Percentiles rank a stretch among this genome's conserved stretches.
Evolutionary conservation across 176 grass and related monocot species (phyloP).

Genomic region (Neostapfia colusana): DNA sequence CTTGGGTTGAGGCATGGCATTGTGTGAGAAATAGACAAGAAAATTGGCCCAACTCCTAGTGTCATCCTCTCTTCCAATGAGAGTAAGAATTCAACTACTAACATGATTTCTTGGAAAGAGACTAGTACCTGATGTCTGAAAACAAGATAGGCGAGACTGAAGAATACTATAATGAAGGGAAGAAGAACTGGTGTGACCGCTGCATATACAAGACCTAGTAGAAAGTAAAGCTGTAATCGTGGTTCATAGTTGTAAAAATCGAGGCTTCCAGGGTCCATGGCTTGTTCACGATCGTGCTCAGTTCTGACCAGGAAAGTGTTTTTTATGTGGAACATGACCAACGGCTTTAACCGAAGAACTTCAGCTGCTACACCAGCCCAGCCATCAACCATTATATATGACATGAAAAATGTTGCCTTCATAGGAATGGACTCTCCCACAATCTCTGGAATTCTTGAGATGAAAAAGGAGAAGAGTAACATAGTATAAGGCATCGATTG

Average conservation of each 20-base stretch:
- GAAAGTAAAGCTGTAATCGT: slow-evolving; percentile 85
- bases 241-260: slow-evolving; percentile 84
- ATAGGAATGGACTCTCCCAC: slow-evolving; percentile 91
- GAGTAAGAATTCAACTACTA: too few relatives aligned
- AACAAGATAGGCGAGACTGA: slow-evolving; percentile 83
- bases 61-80: too few relatives aligned
- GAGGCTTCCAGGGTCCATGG: slow-evolving; percentile 89
- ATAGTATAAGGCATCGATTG: slow-evolving; percentile 17
- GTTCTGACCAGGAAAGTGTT: slow-evolving; percentile 92
- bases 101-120: background rate
- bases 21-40: too few relatives aligned
- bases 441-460: slow-evolving; percentile 77
- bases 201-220: slow-evolving; percentile 91
- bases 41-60: too few relatives aligned
- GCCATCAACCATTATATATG: slow-evolving; percentile 93
- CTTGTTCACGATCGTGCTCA: slow-evolving; percentile 75
- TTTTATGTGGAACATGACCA: slow-evolving; percentile 85
- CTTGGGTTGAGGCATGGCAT: too few relatives aligned
- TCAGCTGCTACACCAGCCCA: slow-evolving; percentile 90
- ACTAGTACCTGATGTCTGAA: slow-evolving; percentile 91
- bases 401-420: slow-evolving; percentile 98
- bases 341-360: slow-evolving; percentile 82
- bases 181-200: slow-evolving; percentile 86
- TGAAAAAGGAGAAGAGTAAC: slow-evolving; percentile 13
- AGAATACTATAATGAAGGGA: slow-evolving; percentile 88